These are phyloP conservation scores for Besnoitia besnoiti DNA, from an alignment of 169 alveolate species.

Conservation along the genomic window DNA sequence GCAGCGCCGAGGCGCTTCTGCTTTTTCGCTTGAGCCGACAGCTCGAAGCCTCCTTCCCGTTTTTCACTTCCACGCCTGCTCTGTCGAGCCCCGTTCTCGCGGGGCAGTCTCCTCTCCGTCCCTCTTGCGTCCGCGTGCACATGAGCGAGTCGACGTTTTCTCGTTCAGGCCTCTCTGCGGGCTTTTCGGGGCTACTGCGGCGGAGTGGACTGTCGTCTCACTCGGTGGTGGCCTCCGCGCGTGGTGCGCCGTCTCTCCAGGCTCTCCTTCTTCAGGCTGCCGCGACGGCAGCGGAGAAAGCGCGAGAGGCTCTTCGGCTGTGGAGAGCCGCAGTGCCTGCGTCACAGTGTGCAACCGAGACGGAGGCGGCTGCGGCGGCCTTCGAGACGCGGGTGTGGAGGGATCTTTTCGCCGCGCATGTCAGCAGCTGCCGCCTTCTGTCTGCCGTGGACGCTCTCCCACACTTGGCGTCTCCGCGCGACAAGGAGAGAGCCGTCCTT, in stretches of 20 bases:
- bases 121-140: no score
- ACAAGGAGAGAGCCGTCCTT: background rate
- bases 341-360: no score
- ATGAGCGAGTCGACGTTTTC: no score
- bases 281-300: background rate
- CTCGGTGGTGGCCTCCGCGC: background rate
- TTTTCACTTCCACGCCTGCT: background rate
- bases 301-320: background rate
- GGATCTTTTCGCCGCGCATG: background rate
- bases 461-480: background rate
- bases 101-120: background rate
- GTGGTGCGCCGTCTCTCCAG: background rate
- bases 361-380: background rate
- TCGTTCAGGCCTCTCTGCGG: no score
- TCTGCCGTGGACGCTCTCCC: background rate
- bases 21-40: background rate
- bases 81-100: background rate
- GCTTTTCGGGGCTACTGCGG: background rate
- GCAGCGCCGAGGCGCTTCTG: background rate
- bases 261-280: background rate
- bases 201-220: background rate
- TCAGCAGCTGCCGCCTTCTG: background rate
- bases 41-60: background rate
- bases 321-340: no score
- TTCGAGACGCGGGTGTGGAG: background rate